Evolutionary conservation across 202 grass and related monocot genomes (phyloP).

Genomic region (Setaria italica): DNA sequence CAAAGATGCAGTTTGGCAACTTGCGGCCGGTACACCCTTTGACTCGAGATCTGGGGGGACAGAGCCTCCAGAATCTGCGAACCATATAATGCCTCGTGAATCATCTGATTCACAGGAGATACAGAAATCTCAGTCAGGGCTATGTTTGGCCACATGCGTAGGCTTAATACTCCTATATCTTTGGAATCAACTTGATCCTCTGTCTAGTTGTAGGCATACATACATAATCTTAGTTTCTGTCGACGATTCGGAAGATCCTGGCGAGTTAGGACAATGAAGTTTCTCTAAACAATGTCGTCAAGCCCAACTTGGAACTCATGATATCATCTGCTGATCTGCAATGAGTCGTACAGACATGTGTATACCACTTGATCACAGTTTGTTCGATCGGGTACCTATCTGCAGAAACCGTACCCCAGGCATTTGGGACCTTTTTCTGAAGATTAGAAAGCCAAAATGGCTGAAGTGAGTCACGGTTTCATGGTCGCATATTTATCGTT

Average conservation of each 20-base stretch:
- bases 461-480: not conserved
- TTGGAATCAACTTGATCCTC: constrained; percentile 31
- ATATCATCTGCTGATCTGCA: constrained; percentile 33
- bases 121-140: constrained; percentile 4
- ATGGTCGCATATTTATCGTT: not conserved
- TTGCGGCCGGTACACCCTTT: not conserved
- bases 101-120: constrained; percentile 42
- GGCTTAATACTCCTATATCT: constrained; percentile 6
- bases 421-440: not conserved
- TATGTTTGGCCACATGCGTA: constrained; percentile 18
- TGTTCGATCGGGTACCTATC: not conserved
- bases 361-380: constrained; percentile 19
- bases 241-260: constrained; percentile 21
- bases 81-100: constrained; percentile 33
- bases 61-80: constrained; percentile 26
- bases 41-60: constrained; percentile 26
- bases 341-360: constrained; percentile 19
- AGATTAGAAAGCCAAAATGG: not conserved
- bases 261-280: constrained; percentile 5
- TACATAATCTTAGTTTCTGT: constrained; percentile 30
- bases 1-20: constrained; percentile 27
- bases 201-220: constrained; percentile 46
- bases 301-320: constrained; percentile 1
- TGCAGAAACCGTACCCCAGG: not conserved
- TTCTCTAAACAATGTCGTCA: constrained; percentile 18